These are phyloP conservation scores for Fusarium verrucosum DNA, from an alignment of 2,329 filamentous ascomycete species.

Conservation along the genomic window DNA sequence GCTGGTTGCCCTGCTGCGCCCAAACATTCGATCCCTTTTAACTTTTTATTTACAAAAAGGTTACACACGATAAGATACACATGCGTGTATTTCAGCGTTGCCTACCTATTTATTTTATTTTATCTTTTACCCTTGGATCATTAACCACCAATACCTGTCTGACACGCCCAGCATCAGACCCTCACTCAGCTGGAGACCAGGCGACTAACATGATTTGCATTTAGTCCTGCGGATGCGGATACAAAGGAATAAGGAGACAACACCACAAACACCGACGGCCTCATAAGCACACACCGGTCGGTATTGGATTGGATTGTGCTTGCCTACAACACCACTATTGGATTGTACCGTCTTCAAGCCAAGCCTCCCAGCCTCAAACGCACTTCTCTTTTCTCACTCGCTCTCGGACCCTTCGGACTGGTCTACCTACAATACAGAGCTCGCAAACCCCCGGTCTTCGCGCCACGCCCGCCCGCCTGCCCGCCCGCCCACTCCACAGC, in stretches of 20 bases:
- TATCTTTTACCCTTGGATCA: conserved; percentile 14
- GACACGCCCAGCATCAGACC: conserved; percentile 30
- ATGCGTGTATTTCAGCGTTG: background rate
- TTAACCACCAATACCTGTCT: conserved; percentile 15
- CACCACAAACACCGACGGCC: conserved; percentile 16
- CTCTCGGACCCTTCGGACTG: conserved; percentile 38
- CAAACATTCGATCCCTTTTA: conserved; percentile 7
- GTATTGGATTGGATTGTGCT: conserved; percentile 5
- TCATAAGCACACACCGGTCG: conserved; percentile 18
- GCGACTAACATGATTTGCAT: conserved; percentile 22
- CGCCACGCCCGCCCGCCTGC: conserved; percentile 25
- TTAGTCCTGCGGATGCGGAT: conserved; percentile 17
- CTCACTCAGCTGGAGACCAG: conserved; percentile 27
- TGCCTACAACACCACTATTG: background rate
- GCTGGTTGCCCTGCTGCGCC: conserved; percentile 16
- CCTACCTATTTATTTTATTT: too few species aligned
- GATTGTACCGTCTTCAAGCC: conserved; percentile 1
- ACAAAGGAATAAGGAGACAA: conserved; percentile 21
- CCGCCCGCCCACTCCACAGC: conserved; percentile 6
- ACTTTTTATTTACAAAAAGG: background rate
- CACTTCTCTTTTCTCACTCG: conserved; percentile 8
- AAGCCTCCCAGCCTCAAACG: conserved; percentile 31
- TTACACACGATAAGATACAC: background rate
- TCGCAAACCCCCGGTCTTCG: conserved; percentile 28
- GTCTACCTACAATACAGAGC: conserved; percentile 10